Conservation (phyloP, 345 rosid species). For the Eucalyptus regnans region DNA sequence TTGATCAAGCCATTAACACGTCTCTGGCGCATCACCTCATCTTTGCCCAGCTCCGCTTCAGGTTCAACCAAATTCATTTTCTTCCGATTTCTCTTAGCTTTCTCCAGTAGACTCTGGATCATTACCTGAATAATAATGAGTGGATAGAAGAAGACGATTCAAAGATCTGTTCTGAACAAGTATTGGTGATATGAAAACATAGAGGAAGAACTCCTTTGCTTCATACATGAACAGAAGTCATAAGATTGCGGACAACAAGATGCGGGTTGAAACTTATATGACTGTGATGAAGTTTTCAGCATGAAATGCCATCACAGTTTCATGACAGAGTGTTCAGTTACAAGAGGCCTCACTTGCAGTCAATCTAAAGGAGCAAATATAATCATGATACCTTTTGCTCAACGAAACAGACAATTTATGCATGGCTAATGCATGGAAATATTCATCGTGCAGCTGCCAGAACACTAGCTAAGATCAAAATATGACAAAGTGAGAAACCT, state of each 20-base stretch:
- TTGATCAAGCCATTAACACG: conserved; percentile 66
- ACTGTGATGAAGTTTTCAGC: neutral
- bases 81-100: conserved; percentile 31
- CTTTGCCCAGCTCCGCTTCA: conserved; percentile 34
- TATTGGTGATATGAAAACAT: neutral
- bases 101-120: conserved; percentile 71
- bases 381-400: neutral
- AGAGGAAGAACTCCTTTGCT: neutral
- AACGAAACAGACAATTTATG: neutral
- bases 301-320: neutral
- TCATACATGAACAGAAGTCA: neutral
- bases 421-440: neutral
- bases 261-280: neutral
- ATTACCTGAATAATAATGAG: conserved; percentile 39
- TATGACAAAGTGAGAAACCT: neutral
- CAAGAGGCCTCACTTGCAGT: neutral
- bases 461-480: neutral
- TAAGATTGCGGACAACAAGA: neutral
- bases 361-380: neutral
- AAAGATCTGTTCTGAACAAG: neutral
- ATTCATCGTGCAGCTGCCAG: neutral
- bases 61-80: conserved; percentile 32
- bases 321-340: neutral
- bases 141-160: neutral
- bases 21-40: conserved; percentile 54